Evolutionary conservation across 208 protist species (phyloP).

Genomic region (Phytomonas serpens): DNA sequence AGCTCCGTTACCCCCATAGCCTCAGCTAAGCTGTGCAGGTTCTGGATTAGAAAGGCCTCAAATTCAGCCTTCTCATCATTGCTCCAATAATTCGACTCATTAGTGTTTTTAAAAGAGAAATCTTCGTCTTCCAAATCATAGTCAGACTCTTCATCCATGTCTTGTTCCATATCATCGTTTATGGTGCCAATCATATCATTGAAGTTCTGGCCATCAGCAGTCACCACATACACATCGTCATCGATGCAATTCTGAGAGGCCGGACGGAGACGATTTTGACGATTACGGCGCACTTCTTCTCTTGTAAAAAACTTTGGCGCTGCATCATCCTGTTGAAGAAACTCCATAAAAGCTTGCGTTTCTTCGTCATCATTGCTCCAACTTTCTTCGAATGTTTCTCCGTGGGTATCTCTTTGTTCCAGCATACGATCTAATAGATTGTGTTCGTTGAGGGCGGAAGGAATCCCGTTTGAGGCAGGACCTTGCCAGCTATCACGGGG

Average conservation of each 20-base stretch:
- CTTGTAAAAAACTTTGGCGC: conserved; percentile 40
- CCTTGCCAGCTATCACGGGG: neutral
- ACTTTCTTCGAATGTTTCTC: conserved; percentile 38
- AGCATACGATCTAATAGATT: conserved; percentile 23
- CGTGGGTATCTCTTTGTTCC: conserved; percentile 9
- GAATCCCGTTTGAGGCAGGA: neutral
- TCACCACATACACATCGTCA: conserved; percentile 31
- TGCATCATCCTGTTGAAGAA: conserved; percentile 64
- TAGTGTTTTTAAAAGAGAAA: conserved; percentile 16
- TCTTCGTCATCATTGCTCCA: conserved; percentile 35
- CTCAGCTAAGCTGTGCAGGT: conserved; percentile 26
- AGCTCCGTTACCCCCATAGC: conserved; percentile 26
- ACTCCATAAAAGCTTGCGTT: conserved; percentile 63
- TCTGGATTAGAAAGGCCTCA: conserved; percentile 29
- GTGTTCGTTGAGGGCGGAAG: neutral
- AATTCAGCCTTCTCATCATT: conserved; percentile 33
- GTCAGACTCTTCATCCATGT: conserved; percentile 15
- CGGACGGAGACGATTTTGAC: conserved; percentile 13
- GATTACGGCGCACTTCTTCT: conserved; percentile 33
- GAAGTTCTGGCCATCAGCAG: conserved; percentile 18
- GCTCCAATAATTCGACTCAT: conserved; percentile 21
- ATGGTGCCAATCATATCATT: neutral
- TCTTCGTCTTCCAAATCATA: conserved; percentile 17
- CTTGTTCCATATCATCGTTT: conserved; percentile 7
- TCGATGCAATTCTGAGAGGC: neutral